These are phyloP conservation scores for Lactifluus volemus DNA, from an alignment of 768 basidiomycete species.

Conservation along the genomic window DNA sequence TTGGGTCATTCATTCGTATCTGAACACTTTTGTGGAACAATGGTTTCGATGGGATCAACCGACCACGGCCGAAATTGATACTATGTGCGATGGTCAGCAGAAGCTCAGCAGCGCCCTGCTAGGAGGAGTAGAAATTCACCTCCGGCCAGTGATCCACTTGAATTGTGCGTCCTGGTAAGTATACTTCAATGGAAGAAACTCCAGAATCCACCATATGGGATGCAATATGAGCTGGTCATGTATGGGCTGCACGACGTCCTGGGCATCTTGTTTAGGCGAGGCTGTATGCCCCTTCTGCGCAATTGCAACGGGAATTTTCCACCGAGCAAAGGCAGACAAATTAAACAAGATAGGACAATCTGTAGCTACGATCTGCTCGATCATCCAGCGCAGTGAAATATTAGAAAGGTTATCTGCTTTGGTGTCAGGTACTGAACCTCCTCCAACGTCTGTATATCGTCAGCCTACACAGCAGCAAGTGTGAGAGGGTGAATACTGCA, in stretches of 20 bases:
- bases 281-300: neutral
- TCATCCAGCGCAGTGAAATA: conserved; percentile 19
- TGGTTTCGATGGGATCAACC: conserved; percentile 41
- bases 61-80: conserved; percentile 49
- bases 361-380: conserved; percentile 6
- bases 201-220: conserved; percentile 62
- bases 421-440: conserved; percentile 3
- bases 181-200: conserved; percentile 48
- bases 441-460: conserved; percentile 13
- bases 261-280: neutral
- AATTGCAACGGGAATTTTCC: conserved; percentile 5
- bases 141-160: conserved; percentile 44
- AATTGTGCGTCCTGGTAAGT: conserved; percentile 42
- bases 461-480: neutral
- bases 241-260: conserved; percentile 39
- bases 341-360: conserved; percentile 11
- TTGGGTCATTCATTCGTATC: conserved; percentile 41
- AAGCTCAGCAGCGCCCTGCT: neutral
- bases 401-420: conserved; percentile 8
- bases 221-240: conserved; percentile 41
- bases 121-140: conserved; percentile 34
- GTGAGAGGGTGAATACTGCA: neutral
- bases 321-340: conserved; percentile 1
- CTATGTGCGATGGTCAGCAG: conserved; percentile 24
- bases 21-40: conserved; percentile 58